Percentiles rank a stretch among this genome's conserved stretches.
Conservation (phyloP, 2,329 filamentous ascomycete species). For the Cladorrhinum sp. region DNA sequence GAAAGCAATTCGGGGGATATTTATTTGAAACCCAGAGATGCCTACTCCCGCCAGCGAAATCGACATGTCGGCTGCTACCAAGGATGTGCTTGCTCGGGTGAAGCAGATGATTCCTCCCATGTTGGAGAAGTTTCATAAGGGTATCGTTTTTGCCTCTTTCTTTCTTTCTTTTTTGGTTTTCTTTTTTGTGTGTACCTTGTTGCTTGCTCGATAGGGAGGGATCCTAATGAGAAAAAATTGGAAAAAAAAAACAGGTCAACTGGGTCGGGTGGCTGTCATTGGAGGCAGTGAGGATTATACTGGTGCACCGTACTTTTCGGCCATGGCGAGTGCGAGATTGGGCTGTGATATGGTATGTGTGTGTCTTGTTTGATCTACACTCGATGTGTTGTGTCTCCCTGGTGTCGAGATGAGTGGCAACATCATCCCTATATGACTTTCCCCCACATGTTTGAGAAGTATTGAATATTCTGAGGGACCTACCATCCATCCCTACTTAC, state of each 20-base stretch:
- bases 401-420: no score
- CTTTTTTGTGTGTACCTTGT: not conserved
- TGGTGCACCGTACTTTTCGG: conserved; percentile 95
- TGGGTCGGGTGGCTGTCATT: conserved; percentile 88
- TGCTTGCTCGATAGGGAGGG: no score
- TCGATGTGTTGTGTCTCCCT: no score
- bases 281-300: conserved; percentile 96
- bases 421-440: no score
- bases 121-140: conserved; percentile 95
- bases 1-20: no score
- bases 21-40: conserved; percentile 12
- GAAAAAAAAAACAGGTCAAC: conserved; percentile 70
- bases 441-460: not conserved
- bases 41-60: conserved; percentile 22
- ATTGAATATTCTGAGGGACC: not conserved
- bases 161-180: not conserved
- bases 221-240: no score
- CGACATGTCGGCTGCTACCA: conserved; percentile 66
- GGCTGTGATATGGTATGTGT: conserved; percentile 78
- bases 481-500: not conserved
- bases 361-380: not conserved
- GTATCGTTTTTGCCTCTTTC: conserved; percentile 45
- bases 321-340: conserved; percentile 88
- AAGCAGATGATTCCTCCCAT: conserved; percentile 91
- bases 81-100: conserved; percentile 73